Evolutionary conservation across 2,329 filamentous ascomycete genomes (phyloP).

Genomic region (Ascochyta viciae-villosae): DNA sequence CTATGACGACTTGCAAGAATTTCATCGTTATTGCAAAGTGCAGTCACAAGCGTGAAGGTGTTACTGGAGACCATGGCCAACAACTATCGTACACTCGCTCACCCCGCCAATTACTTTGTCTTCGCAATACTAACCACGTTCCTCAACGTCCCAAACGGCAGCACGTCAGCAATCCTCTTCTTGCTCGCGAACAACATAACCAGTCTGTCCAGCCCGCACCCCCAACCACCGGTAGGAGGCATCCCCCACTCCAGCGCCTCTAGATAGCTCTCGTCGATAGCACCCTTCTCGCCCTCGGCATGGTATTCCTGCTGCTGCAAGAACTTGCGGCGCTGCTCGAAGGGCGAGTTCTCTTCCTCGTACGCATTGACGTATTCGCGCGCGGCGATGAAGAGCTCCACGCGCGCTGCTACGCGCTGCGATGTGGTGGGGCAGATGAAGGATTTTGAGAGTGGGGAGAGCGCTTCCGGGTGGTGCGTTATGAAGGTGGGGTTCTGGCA

Average conservation of each 20-base stretch:
- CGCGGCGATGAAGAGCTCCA: constrained; percentile 82
- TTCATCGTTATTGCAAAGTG: too few relatives aligned
- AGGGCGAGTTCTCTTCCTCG: constrained; percentile 95
- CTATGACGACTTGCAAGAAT: too few relatives aligned
- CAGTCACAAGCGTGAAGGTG: not conserved
- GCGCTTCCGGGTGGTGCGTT: constrained; percentile 84
- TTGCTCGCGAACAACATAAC: constrained; percentile 88
- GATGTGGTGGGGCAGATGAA: constrained; percentile 71
- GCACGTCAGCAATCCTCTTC: constrained; percentile 80
- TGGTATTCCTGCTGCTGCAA: constrained; percentile 60
- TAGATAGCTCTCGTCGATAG: constrained; percentile 81
- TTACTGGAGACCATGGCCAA: not conserved
- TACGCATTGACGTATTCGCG: constrained; percentile 95
- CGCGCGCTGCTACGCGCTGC: constrained; percentile 80
- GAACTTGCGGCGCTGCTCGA: constrained; percentile 85
- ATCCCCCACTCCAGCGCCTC: constrained; percentile 85
- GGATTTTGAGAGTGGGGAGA: constrained; percentile 90
- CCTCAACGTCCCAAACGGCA: constrained; percentile 86
- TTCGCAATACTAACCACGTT: constrained; percentile 56
- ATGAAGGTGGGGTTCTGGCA: constrained; percentile 82
- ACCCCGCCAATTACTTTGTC: constrained; percentile 20
- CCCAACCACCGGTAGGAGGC: constrained; percentile 97
- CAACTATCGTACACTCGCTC: not conserved
- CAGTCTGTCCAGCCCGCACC: constrained; percentile 87
- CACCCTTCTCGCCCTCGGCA: constrained; percentile 43